These are phyloP conservation scores for Epichloe glyceriae DNA, from an alignment of 2,329 filamentous ascomycete species.

Conservation along the genomic window DNA sequence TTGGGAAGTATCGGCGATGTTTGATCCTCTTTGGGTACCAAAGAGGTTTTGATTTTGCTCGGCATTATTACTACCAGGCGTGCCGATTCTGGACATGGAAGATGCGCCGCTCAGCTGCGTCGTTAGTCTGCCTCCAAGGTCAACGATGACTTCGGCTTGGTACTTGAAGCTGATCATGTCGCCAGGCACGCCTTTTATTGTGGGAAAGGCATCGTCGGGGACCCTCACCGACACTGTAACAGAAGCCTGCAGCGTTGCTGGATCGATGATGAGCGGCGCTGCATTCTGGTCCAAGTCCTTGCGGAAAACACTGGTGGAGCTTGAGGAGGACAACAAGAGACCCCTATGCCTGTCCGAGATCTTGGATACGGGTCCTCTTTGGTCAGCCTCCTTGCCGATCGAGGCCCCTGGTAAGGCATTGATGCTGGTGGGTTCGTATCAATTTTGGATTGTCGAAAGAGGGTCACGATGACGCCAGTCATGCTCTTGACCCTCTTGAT, in stretches of 20 bases:
- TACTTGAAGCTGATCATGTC: conserved; percentile 95
- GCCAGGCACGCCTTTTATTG: conserved; percentile 77
- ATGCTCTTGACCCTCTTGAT: conserved; percentile 82
- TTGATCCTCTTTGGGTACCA: conserved; percentile 29
- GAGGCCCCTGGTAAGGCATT: conserved; percentile 37
- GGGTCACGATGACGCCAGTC: conserved; percentile 81
- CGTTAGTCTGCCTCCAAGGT: conserved; percentile 75
- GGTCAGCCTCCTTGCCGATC: conserved; percentile 53
- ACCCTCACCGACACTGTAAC: conserved; percentile 75
- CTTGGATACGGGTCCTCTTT: conserved; percentile 79
- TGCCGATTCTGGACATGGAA: conserved; percentile 29
- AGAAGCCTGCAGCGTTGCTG: conserved; percentile 60
- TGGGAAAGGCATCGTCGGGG: conserved; percentile 84
- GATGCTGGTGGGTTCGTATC: conserved; percentile 54
- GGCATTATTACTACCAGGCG: conserved; percentile 14
- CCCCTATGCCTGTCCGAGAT: conserved; percentile 79
- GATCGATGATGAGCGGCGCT: conserved; percentile 78
- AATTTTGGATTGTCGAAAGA: conserved; percentile 83
- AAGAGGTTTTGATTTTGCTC: conserved; percentile 18
- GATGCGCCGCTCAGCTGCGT: conserved; percentile 57
- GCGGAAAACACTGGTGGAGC: conserved; percentile 83
- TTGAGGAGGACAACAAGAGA: conserved; percentile 71
- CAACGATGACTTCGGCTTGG: conserved; percentile 82
- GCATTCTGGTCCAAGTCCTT: conserved; percentile 89
- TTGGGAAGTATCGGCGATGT: conserved; percentile 76